Percentiles rank a stretch among this genome's conserved stretches.
phyloP scores from a whole-genome alignment of 768 basidiomycete genomes.

The Xerocomus potaroensis region DNA sequence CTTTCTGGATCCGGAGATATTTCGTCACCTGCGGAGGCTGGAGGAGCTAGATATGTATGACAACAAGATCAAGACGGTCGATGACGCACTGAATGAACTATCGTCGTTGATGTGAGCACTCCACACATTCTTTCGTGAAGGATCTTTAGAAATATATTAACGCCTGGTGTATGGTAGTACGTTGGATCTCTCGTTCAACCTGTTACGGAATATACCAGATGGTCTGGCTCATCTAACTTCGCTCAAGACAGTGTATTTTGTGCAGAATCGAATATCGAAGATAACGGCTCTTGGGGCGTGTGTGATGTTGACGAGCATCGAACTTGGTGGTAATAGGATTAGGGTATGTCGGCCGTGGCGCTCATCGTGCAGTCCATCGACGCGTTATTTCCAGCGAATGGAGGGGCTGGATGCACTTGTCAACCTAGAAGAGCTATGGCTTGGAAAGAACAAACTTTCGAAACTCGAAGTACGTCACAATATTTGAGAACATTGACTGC shows the following conservation, averaged over 20 bases:
- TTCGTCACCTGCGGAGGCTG: conserved; percentile 58
- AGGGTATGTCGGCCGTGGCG: conserved; percentile 48
- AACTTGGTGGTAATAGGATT: conserved; percentile 91
- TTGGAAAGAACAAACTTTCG: conserved; percentile 96
- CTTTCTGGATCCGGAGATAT: conserved; percentile 66
- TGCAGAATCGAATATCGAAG: conserved; percentile 90
- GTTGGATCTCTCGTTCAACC: conserved; percentile 94
- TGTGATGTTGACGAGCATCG: conserved; percentile 70
- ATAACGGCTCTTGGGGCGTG: conserved; percentile 63
- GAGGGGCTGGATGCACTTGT: conserved; percentile 78
- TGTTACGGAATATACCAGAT: conserved; percentile 69
- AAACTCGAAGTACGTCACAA: conserved; percentile 62
- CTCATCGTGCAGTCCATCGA: neutral
- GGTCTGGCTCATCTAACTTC: conserved; percentile 52
- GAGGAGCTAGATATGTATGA: conserved; percentile 96
- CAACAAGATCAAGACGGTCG: conserved; percentile 81
- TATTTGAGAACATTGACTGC: neutral
- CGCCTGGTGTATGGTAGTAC: conserved; percentile 40
- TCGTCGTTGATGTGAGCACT: conserved; percentile 50
- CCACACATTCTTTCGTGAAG: neutral
- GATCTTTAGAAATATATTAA: neutral
- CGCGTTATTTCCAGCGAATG: conserved; percentile 57
- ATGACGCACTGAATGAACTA: conserved; percentile 57
- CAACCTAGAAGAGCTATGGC: conserved; percentile 89
- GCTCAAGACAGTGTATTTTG: conserved; percentile 82